Evolutionary conservation across 192 early-diverging fungal genomes (phyloP).

Genomic region (Rhizophagus prolifer): DNA sequence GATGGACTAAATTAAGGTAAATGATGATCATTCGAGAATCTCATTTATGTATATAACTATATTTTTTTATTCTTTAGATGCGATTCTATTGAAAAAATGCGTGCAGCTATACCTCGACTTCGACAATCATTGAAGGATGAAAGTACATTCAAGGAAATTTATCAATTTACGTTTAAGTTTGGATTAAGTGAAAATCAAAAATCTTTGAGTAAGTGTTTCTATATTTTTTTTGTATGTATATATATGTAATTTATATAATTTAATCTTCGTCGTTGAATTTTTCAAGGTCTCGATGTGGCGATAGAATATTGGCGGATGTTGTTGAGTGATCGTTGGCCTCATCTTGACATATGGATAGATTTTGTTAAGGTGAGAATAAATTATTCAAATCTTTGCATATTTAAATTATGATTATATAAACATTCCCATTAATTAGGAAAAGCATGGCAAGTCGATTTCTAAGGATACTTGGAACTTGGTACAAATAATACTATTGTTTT

Average conservation of each 20-base stretch:
- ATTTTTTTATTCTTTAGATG: constrained; percentile 40
- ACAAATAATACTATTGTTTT: constrained; percentile 25
- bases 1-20: constrained; percentile 64
- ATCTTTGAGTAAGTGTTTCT: constrained; percentile 58
- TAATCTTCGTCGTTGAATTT: constrained; percentile 10
- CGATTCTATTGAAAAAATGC: constrained; percentile 69
- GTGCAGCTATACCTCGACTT: constrained; percentile 49
- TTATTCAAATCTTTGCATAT: not conserved
- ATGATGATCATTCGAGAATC: not conserved
- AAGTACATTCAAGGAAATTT: constrained; percentile 64
- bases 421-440: constrained; percentile 45
- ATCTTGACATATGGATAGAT: constrained; percentile 68
- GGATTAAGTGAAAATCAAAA: constrained; percentile 69
- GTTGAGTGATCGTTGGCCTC: constrained; percentile 55
- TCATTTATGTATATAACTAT: not conserved
- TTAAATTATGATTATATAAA: not conserved
- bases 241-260: not conserved
- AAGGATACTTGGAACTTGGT: constrained; percentile 85
- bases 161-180: constrained; percentile 77
- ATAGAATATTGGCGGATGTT: constrained; percentile 75
- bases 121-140: constrained; percentile 57
- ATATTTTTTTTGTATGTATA: not conserved
- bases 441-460: constrained; percentile 75
- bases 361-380: constrained; percentile 54
- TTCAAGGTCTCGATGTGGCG: constrained; percentile 68